A percentile compares a stretch with the other conserved stretches of the same genome.
Conservation (phyloP, 2,329 filamentous ascomycete genomes). For the Ophiostoma sp. region DNA sequence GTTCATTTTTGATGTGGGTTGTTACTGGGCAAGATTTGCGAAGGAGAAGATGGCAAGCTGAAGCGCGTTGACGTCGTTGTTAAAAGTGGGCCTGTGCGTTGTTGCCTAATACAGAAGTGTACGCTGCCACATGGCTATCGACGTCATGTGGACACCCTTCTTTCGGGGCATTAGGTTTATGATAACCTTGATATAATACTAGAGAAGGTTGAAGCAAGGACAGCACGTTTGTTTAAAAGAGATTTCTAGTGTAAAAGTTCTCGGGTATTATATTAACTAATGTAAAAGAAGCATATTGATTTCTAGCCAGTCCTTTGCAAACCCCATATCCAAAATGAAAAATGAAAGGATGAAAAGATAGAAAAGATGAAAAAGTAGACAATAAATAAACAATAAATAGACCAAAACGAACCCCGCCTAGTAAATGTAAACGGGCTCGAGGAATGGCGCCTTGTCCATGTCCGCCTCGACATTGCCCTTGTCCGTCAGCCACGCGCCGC, state of each 20-base stretch:
- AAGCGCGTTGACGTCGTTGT: neutral
- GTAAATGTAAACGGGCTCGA: slow-evolving; percentile 31
- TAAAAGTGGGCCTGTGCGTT: neutral
- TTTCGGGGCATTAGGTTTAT: no score
- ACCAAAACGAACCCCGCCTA: no score
- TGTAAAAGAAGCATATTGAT: neutral
- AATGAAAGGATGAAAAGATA: no score
- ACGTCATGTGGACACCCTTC: neutral
- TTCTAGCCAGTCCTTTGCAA: neutral
- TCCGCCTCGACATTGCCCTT: slow-evolving; percentile 29
- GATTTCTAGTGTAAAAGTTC: no score
- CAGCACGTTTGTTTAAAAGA: no score
- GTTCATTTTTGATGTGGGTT: neutral
- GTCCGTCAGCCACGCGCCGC: slow-evolving; percentile 63
- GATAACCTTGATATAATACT: no score
- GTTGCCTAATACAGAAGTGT: neutral
- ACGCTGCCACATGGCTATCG: neutral
- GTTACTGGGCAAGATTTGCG: neutral
- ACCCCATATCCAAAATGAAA: neutral
- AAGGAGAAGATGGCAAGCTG: neutral
- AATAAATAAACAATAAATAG: no score
- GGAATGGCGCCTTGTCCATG: slow-evolving; percentile 30
- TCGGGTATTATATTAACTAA: neutral
- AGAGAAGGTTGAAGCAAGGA: no score
- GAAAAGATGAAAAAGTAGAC: no score